These are phyloP conservation scores for Mycena filopes DNA, from an alignment of 768 basidiomycete species.

Conservation along the genomic window DNA sequence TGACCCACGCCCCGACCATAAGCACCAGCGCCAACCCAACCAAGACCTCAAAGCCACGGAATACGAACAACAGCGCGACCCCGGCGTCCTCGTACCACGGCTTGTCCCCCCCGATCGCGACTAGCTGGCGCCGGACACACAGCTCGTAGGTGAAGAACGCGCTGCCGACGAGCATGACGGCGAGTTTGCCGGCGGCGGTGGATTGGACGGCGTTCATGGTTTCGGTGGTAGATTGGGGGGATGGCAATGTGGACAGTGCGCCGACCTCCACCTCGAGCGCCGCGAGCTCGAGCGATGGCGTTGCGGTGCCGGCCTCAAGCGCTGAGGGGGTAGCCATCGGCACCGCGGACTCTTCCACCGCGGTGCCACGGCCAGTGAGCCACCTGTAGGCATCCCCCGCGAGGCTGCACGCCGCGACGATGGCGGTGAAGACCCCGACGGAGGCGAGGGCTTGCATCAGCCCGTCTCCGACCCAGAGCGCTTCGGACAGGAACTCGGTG, in stretches of 20 bases:
- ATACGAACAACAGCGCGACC: neutral
- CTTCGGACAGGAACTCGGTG: neutral
- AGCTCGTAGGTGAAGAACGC: neutral
- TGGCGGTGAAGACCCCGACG: neutral
- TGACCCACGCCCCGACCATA: neutral
- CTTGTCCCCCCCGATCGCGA: neutral
- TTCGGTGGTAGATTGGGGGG: neutral
- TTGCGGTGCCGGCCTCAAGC: slow-evolving; percentile 14
- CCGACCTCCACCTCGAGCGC: neutral
- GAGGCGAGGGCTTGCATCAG: neutral
- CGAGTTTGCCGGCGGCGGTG: neutral
- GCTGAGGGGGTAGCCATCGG: neutral
- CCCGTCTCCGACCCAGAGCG: neutral
- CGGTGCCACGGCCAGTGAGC: slow-evolving; percentile 6
- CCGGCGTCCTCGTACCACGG: neutral
- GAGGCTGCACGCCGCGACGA: neutral
- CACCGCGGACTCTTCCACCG: neutral
- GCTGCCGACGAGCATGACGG: neutral
- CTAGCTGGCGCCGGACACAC: neutral
- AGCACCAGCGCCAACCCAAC: neutral
- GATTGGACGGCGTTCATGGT: neutral
- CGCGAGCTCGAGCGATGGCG: neutral
- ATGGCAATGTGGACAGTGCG: neutral
- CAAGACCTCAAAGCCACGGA: slow-evolving; percentile 5
- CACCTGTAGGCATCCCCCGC: neutral